phyloP scores from a whole-genome alignment of 306 rosid genomes.

The Gleditsia sinensis region DNA sequence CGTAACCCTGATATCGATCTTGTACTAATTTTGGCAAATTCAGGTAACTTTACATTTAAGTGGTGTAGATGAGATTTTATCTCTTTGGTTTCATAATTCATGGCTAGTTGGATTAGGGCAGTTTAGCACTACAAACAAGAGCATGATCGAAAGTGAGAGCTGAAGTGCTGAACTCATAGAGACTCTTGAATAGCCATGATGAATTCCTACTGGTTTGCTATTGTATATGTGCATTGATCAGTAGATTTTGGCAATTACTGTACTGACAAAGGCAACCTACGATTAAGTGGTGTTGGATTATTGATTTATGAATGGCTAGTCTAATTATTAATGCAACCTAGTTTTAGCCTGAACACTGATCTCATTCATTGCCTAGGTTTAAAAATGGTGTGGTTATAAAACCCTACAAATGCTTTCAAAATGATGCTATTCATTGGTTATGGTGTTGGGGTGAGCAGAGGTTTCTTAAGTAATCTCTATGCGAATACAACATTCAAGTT shows the following conservation, averaged over 20 bases:
- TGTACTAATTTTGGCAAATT: constrained; percentile 77
- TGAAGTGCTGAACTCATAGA: constrained; percentile 1
- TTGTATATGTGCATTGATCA: constrained; percentile 1
- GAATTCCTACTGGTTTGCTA: neutral
- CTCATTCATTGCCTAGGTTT: neutral
- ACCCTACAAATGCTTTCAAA: constrained; percentile 1
- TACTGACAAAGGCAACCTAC: constrained; percentile 7
- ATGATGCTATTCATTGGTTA: constrained; percentile 10
- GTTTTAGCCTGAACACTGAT: constrained; percentile 3
- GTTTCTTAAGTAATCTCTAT: constrained; percentile 15
- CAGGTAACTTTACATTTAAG: constrained; percentile 50
- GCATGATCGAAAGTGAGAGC: constrained; percentile 4
- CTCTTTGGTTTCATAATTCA: constrained; percentile 4
- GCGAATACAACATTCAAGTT: constrained; percentile 5
- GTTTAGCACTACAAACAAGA: neutral
- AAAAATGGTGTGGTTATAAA: neutral
- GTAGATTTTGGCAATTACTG: constrained; percentile 8
- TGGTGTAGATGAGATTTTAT: neutral
- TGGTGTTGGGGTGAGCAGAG: neutral
- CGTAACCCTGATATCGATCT: constrained; percentile 77
- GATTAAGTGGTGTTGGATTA: constrained; percentile 18
- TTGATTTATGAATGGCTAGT: constrained; percentile 9
- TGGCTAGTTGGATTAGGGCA: neutral
- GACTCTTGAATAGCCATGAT: constrained; percentile 10
- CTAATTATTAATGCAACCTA: constrained; percentile 15